phyloP scores from a whole-genome alignment of 306 rosid genomes.

The Alnus rubra region DNA sequence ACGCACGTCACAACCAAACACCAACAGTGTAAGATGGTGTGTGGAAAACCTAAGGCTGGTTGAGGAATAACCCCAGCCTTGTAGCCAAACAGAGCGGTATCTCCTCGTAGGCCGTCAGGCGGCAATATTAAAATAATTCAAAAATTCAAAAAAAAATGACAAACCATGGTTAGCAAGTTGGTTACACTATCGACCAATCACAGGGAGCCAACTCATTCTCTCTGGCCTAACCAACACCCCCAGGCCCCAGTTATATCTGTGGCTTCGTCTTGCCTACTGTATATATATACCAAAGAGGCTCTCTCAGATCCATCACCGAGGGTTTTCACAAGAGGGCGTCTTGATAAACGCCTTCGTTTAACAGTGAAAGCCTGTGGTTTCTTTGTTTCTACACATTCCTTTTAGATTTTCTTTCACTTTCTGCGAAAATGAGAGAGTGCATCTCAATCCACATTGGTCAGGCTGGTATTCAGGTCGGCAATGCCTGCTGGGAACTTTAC shows the following conservation, averaged over 20 bases:
- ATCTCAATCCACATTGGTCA: constrained; percentile 93
- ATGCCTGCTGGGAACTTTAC: constrained; percentile 97
- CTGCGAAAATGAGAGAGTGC: constrained; percentile 80
- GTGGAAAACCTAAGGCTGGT: not conserved
- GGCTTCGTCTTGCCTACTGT: not conserved
- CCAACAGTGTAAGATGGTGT: not conserved
- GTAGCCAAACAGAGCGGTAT: not conserved
- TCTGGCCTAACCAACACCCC: constrained; percentile 17
- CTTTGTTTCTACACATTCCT: not conserved
- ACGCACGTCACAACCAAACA: too few relatives aligned
- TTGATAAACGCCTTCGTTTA: constrained; percentile 74
- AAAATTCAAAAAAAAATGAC: constrained; percentile 8
- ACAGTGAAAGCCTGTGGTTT: not conserved
- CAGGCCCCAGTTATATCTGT: constrained; percentile 32
- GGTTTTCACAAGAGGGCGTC: constrained; percentile 57
- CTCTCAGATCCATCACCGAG: not conserved
- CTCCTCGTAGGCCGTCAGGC: constrained; percentile 22
- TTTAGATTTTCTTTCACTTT: not conserved
- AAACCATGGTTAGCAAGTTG: constrained; percentile 41
- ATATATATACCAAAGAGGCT: not conserved
- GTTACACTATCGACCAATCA: constrained; percentile 23
- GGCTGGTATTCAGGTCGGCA: constrained; percentile 98
- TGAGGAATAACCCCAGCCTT: not conserved
- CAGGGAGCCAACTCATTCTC: constrained; percentile 34
- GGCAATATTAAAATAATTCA: constrained; percentile 34